These are phyloP conservation scores for Chalaropsis ovoidea DNA, from an alignment of 2,329 filamentous ascomycete species.

Conservation along the genomic window DNA sequence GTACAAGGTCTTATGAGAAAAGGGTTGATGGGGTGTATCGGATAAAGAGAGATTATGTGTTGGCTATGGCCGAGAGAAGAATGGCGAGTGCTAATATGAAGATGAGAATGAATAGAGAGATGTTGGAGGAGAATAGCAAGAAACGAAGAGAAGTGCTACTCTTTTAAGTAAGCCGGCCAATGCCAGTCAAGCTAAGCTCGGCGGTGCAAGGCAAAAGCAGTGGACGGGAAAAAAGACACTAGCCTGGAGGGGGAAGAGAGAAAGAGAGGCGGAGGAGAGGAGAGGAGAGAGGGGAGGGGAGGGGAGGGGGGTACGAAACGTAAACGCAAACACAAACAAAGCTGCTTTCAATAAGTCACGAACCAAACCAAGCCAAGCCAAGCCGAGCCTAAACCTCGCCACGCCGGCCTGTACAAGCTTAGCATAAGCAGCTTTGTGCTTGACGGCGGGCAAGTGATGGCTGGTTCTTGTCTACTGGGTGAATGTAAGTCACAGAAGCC, in stretches of 20 bases:
- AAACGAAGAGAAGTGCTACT: background rate
- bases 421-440: background rate
- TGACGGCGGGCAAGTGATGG: too few relatives aligned
- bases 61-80: background rate
- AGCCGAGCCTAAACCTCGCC: background rate
- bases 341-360: slow-evolving; percentile 5
- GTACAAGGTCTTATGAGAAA: background rate
- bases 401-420: background rate
- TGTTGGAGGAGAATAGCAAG: background rate
- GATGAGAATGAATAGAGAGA: slow-evolving; percentile 4
- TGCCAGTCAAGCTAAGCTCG: background rate
- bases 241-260: background rate
- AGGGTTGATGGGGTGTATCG: background rate
- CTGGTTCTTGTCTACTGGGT: too few relatives aligned
- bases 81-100: slow-evolving; percentile 4
- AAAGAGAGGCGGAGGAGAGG: background rate
- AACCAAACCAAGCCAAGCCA: background rate
- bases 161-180: slow-evolving; percentile 14
- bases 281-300: background rate
- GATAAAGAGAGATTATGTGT: background rate
- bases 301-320: slow-evolving; percentile 1
- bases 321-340: background rate
- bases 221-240: background rate
- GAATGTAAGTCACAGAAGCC: too few relatives aligned
- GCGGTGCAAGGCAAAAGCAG: too few relatives aligned